Percentiles rank a stretch among this genome's conserved stretches.
These are phyloP conservation scores for Voacanga thouarsii DNA, from an alignment of 257 asterid genomes.

Conservation along the genomic window DNA sequence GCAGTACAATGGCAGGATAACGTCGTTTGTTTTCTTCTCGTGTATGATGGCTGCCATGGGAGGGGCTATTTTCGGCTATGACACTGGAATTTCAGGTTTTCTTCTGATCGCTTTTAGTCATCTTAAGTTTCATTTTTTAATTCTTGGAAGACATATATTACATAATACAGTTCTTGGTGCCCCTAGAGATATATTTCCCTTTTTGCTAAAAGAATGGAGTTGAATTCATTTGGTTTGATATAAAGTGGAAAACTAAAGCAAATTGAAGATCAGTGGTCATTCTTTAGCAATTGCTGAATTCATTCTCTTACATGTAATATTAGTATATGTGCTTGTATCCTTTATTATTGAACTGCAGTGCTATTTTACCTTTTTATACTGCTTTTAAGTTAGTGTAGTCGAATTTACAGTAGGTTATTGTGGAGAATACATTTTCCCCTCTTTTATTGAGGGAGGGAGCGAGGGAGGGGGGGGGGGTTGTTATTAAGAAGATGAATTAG, in stretches of 20 bases:
- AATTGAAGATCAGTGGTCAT: not conserved
- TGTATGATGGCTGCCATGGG: constrained; percentile 50
- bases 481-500: too few relatives aligned
- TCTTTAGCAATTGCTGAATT: not conserved
- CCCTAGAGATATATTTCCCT: not conserved
- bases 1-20: constrained; percentile 29
- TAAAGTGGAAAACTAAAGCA: not conserved
- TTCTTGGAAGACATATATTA: not conserved
- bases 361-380: too few relatives aligned
- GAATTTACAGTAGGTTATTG: too few relatives aligned
- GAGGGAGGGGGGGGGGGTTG: too few relatives aligned
- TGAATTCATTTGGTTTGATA: not conserved
- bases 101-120: not conserved
- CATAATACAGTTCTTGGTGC: too few relatives aligned
- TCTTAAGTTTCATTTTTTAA: not conserved
- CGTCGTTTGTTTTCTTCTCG: constrained; percentile 38
- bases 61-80: constrained; percentile 48
- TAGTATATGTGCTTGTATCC: too few relatives aligned
- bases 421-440: too few relatives aligned
- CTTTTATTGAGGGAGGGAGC: too few relatives aligned
- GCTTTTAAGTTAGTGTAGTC: too few relatives aligned
- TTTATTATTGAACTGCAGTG: too few relatives aligned
- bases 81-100: constrained; percentile 46
- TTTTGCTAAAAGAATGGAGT: too few relatives aligned
- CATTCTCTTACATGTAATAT: too few relatives aligned